phyloP scores from a whole-genome alignment of 23 red algal species.

The Agarophyton chilense region DNA sequence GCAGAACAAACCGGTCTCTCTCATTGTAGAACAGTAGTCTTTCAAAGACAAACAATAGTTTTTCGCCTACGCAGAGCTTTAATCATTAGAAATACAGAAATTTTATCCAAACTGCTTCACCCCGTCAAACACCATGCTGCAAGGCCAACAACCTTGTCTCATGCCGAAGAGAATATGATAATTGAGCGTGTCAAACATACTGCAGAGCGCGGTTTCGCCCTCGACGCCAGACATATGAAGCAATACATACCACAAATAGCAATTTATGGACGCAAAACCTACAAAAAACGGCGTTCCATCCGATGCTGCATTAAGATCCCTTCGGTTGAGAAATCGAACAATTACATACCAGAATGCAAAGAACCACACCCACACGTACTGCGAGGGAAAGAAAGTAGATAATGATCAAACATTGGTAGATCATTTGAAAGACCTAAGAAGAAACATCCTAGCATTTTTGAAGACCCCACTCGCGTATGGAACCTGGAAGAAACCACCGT shows the following conservation, averaged over 20 bases:
- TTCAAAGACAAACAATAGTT: too few relatives aligned
- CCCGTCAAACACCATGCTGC: too few relatives aligned
- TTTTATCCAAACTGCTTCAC: too few relatives aligned
- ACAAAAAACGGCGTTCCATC: slow-evolving; percentile 1
- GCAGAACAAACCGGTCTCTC: too few relatives aligned
- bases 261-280: slow-evolving; percentile 12
- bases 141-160: too few relatives aligned
- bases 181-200: background rate
- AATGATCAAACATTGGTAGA: slow-evolving; percentile 5
- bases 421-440: slow-evolving; percentile 7
- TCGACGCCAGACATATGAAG: background rate
- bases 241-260: slow-evolving; percentile 13
- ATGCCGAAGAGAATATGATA: background rate
- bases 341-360: background rate
- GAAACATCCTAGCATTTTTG: slow-evolving; percentile 4
- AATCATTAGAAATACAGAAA: too few relatives aligned
- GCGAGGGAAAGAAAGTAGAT: background rate
- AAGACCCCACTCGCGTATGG: slow-evolving; percentile 19
- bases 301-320: background rate
- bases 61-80: too few relatives aligned
- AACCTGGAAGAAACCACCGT: slow-evolving; percentile 38
- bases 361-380: background rate
- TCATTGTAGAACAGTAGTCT: too few relatives aligned
- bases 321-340: background rate
- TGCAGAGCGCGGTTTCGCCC: background rate